Conservation (phyloP, 2,329 filamentous ascomycete genomes). For the Bipolaris oryzae region DNA sequence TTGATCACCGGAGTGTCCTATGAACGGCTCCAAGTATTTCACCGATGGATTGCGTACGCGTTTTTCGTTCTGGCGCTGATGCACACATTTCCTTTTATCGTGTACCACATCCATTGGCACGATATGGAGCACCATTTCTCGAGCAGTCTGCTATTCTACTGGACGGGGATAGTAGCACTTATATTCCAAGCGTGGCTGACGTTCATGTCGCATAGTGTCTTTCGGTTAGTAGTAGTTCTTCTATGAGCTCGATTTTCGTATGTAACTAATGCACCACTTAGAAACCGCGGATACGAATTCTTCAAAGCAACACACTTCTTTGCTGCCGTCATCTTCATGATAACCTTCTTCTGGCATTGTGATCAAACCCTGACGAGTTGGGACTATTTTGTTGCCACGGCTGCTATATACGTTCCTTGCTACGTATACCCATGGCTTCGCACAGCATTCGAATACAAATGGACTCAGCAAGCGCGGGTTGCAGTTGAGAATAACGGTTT, state of each 20-base stretch:
- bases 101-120: conserved; percentile 57
- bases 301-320: conserved; percentile 65
- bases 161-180: conserved; percentile 62
- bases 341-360: conserved; percentile 68
- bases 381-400: conserved; percentile 67
- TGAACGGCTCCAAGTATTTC: conserved; percentile 59
- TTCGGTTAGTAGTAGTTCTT: conserved; percentile 52
- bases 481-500: conserved; percentile 28
- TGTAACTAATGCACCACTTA: conserved; percentile 24
- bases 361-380: conserved; percentile 52
- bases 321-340: conserved; percentile 59
- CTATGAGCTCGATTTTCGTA: not conserved
- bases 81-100: conserved; percentile 66
- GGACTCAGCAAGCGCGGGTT: conserved; percentile 53
- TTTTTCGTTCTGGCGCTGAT: conserved; percentile 63
- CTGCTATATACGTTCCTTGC: conserved; percentile 57
- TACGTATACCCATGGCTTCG: conserved; percentile 55
- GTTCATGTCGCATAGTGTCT: conserved; percentile 58
- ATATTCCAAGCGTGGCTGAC: conserved; percentile 62
- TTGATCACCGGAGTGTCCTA: conserved; percentile 61
- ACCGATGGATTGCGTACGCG: conserved; percentile 46
- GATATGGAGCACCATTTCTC: conserved; percentile 57
- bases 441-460: conserved; percentile 59
- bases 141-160: conserved; percentile 54
- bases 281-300: conserved; percentile 64